Evolutionary conservation across 192 early-diverging fungal genomes (phyloP).

Genomic region (Backusella macrospora): DNA sequence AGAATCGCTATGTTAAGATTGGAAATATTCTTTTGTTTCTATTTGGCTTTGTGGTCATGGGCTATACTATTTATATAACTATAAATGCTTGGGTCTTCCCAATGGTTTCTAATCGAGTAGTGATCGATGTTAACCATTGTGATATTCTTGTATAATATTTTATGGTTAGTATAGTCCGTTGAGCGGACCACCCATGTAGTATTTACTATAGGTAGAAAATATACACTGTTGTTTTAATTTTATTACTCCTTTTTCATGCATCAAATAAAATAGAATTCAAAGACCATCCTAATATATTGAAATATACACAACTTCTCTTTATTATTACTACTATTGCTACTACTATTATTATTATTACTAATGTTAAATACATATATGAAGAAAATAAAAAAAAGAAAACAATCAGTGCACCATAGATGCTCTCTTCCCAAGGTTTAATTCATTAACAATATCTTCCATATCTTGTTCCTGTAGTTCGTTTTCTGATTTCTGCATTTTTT

Average conservation of each 20-base stretch:
- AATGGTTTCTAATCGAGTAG: not conserved
- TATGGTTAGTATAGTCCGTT: constrained; percentile 5
- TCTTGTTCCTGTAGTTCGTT: not conserved
- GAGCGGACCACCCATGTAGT: not conserved
- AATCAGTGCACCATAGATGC: not conserved
- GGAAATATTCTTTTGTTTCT: constrained; percentile 60
- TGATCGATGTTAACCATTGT: not conserved
- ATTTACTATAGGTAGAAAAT: not conserved
- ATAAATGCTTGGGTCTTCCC: constrained; percentile 49
- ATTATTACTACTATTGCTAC: not conserved
- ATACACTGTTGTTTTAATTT: not conserved
- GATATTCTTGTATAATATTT: not conserved
- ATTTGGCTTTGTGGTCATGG: constrained; percentile 64
- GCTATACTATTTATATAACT: constrained; percentile 79
- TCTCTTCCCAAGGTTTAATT: not conserved
- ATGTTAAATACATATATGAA: not conserved
- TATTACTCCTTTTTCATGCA: not conserved
- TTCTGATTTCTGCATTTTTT: not conserved
- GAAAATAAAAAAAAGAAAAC: constrained; percentile 3
- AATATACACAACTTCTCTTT: not conserved
- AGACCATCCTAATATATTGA: not conserved
- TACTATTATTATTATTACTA: not conserved
- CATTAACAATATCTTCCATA: not conserved
- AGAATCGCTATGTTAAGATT: constrained; percentile 40
- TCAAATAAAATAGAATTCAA: not conserved